Conservation (phyloP, 139 green algal species). For the Limnomonas spitsbergensis region DNA sequence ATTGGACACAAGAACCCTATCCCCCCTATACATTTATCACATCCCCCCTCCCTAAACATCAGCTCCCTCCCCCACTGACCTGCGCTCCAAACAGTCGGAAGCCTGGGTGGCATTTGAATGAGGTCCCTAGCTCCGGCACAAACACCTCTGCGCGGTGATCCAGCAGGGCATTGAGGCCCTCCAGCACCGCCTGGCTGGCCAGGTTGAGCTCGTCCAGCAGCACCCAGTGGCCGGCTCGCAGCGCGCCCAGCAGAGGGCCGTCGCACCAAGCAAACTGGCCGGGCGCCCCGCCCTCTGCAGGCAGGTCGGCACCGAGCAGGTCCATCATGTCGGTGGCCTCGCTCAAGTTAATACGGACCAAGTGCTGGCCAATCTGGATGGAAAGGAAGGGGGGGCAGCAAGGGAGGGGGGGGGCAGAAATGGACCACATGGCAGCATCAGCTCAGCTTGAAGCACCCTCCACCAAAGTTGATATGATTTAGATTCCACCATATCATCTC, state of each 20-base stretch:
- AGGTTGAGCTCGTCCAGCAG: constrained; percentile 99
- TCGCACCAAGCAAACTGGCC: constrained; percentile 93
- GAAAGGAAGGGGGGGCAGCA: too few species aligned
- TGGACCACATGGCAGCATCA: too few species aligned
- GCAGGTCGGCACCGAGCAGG: constrained; percentile 93
- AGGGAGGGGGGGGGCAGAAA: too few species aligned
- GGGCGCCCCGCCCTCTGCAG: constrained; percentile 67
- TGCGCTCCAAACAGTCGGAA: constrained; percentile 19
- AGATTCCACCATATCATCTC: too few species aligned
- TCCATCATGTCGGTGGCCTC: constrained; percentile 99
- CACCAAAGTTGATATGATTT: too few species aligned
- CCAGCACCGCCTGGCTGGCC: constrained; percentile 86
- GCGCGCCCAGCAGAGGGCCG: constrained; percentile 86
- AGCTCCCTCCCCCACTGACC: neutral
- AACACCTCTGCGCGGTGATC: constrained; percentile 78
- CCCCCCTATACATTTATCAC: too few species aligned
- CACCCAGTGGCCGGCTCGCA: constrained; percentile 88
- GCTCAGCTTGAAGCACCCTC: too few species aligned
- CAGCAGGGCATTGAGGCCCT: constrained; percentile 93
- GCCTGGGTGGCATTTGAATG: neutral
- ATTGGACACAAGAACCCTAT: too few species aligned
- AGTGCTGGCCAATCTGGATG: constrained; percentile 29
- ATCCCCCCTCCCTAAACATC: too few species aligned
- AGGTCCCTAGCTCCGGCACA: constrained; percentile 1
- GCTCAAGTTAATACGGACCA: constrained; percentile 94